Evolutionary conservation across 2,329 filamentous ascomycete genomes (phyloP).

Genomic region (Aureobasidium subglaciale): DNA sequence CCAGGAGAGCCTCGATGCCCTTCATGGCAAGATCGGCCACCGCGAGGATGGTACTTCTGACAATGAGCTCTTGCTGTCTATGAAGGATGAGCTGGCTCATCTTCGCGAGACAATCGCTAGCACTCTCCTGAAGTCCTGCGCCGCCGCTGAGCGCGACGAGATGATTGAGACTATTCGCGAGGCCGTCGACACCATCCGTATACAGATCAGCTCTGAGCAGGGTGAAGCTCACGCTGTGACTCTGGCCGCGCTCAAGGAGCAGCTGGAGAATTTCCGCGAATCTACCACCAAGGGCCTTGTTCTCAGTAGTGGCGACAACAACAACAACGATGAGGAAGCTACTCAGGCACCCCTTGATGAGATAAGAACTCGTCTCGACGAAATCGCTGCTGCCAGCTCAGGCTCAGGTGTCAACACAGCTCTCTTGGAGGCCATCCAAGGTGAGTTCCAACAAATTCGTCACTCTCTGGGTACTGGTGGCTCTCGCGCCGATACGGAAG

Average conservation of each 20-base stretch:
- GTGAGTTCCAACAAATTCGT: constrained; percentile 44
- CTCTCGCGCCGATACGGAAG: constrained; percentile 39
- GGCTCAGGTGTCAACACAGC: constrained; percentile 38
- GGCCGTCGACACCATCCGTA: constrained; percentile 37
- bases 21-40: constrained; percentile 38
- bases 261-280: constrained; percentile 38
- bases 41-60: constrained; percentile 30
- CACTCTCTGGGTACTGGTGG: constrained; percentile 35
- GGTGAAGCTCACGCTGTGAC: constrained; percentile 35
- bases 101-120: constrained; percentile 52
- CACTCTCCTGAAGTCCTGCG: constrained; percentile 42
- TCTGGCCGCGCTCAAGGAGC: constrained; percentile 36
- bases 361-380: constrained; percentile 32
- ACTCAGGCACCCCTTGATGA: constrained; percentile 12
- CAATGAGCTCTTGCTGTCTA: constrained; percentile 40
- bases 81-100: constrained; percentile 56
- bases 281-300: constrained; percentile 37
- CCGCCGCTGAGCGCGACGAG: constrained; percentile 45
- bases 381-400: constrained; percentile 27
- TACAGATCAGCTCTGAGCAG: constrained; percentile 33
- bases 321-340: constrained; percentile 17
- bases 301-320: constrained; percentile 23
- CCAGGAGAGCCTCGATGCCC: constrained; percentile 43
- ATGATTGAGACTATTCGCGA: constrained; percentile 60
- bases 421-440: constrained; percentile 45